Base-by-base conservation (phyloP, 768 basidiomycete species). In the Paxillus ammoniavirescens region DNA sequence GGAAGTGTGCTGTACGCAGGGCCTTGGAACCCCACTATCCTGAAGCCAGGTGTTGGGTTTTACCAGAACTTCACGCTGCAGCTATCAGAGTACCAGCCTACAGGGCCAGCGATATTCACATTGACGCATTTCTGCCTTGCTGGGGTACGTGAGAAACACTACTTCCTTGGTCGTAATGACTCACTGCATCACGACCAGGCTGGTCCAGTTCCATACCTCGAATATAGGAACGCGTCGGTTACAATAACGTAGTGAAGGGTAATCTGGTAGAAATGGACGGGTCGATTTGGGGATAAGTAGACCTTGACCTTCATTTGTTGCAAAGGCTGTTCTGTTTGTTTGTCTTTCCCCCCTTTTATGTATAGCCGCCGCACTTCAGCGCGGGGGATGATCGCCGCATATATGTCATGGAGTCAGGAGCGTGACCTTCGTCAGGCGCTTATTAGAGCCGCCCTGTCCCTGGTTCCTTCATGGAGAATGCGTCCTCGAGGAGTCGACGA, bases 31-130 rank as follows among this genome's bases (percentile, higher is more conserved):
- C 60, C 53, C 12, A 5, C 30, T n/a, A 52, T 42, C 31, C 23
- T 46, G 10, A 28, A 26, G 4, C 48, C 50, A 23, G 47, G 38
- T 6, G 23, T 52, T 5, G 62, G 56, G 31, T 52, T 41, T 50
- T 65, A 68, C 44, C 59, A 60, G 36, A 66, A 59, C 50, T 60
- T 67, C 17, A 58, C 58, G 8, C 49, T 60, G 33, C 40, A 49
- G 35, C 40, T 55, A 31, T 44, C 42, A 13, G 52, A 57, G 30
- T 55, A 65, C 35, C 31, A 55, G 41, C 52, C 50, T 4, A 43
- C 53, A 15, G 59, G 57, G 8, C 18, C 10, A 41, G 64, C 50
- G 0, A 61, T 61, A 28, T 65, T 63, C 36, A 56, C 50, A 15
- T 52, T 56, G 56, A 56, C 55, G 5, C 58, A 61, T 40, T 49